Evolutionary conservation across 2,329 filamentous ascomycete genomes (phyloP).

Genomic region (Apiospora arundinis): DNA sequence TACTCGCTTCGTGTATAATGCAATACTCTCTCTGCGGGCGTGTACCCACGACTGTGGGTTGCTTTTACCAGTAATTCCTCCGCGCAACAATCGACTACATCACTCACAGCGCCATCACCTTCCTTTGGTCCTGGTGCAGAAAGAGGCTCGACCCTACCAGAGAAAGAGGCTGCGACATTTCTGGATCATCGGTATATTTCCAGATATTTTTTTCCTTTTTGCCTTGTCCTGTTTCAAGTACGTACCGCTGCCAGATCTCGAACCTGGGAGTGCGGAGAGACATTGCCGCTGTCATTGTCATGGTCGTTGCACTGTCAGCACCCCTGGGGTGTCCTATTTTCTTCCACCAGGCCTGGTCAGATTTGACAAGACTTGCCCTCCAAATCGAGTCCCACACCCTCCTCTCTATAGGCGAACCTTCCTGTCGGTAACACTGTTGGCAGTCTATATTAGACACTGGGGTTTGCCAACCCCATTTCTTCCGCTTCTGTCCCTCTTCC

Average conservation of each 20-base stretch:
- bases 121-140: neutral
- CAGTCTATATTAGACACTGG: slow-evolving; percentile 36
- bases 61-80: neutral
- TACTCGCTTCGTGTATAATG: neutral
- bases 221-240: neutral
- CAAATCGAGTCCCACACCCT: slow-evolving; percentile 29
- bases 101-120: neutral
- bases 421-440: slow-evolving; percentile 35
- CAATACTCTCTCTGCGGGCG: neutral
- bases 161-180: slow-evolving; percentile 19
- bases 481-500: slow-evolving; percentile 29
- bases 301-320: slow-evolving; percentile 8
- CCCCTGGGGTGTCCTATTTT: slow-evolving; percentile 6
- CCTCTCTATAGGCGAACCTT: slow-evolving; percentile 31
- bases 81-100: neutral
- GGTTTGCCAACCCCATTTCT: slow-evolving; percentile 23
- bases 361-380: slow-evolving; percentile 10
- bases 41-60: slow-evolving; percentile 7
- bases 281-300: slow-evolving; percentile 11
- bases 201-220: neutral
- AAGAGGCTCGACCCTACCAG: neutral
- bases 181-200: neutral
- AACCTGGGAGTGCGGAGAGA: slow-evolving; percentile 4
- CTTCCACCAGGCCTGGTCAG: neutral
- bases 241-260: slow-evolving; percentile 4